These are phyloP conservation scores for Penicillium sp. DNA, from an alignment of 2,329 filamentous ascomycete species.

Conservation along the genomic window DNA sequence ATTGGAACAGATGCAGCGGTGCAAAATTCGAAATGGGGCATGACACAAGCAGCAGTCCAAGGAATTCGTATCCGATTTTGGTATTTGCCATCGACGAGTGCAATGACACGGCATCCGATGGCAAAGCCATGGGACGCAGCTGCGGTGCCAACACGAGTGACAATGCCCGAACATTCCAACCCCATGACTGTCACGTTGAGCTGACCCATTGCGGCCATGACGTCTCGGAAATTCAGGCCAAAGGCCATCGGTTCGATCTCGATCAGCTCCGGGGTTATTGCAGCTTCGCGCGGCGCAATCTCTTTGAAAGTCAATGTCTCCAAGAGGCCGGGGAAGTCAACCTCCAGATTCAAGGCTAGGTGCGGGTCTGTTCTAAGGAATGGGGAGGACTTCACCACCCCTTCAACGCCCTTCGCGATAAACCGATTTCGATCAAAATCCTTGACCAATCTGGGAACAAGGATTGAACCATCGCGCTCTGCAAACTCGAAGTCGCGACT, in stretches of 20 bases:
- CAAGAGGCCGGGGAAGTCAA: neutral
- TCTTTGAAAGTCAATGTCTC: neutral
- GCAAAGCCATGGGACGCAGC: slow-evolving; percentile 10
- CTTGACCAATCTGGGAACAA: slow-evolving; percentile 1
- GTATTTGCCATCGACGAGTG: slow-evolving; percentile 6
- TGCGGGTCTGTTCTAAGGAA: no score
- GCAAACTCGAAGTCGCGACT: slow-evolving; percentile 1
- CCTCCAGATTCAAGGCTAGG: neutral
- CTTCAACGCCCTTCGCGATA: neutral
- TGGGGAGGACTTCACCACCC: neutral
- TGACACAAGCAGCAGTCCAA: neutral
- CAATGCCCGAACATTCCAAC: slow-evolving; percentile 28
- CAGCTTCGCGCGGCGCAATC: neutral
- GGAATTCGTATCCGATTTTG: neutral
- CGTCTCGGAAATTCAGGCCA: slow-evolving; percentile 33
- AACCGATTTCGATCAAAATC: neutral
- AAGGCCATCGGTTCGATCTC: slow-evolving; percentile 30
- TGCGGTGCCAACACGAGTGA: slow-evolving; percentile 15
- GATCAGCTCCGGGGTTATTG: slow-evolving; percentile 15
- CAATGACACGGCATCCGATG: slow-evolving; percentile 18
- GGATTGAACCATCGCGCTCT: slow-evolving; percentile 1
- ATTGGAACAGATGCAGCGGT: neutral
- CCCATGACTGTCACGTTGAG: slow-evolving; percentile 23
- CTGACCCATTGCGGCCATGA: slow-evolving; percentile 26
- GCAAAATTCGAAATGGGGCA: neutral